These are phyloP conservation scores for Phytophthora crassamura DNA, from an alignment of 352 stramenopile genomes.

Conservation along the genomic window DNA sequence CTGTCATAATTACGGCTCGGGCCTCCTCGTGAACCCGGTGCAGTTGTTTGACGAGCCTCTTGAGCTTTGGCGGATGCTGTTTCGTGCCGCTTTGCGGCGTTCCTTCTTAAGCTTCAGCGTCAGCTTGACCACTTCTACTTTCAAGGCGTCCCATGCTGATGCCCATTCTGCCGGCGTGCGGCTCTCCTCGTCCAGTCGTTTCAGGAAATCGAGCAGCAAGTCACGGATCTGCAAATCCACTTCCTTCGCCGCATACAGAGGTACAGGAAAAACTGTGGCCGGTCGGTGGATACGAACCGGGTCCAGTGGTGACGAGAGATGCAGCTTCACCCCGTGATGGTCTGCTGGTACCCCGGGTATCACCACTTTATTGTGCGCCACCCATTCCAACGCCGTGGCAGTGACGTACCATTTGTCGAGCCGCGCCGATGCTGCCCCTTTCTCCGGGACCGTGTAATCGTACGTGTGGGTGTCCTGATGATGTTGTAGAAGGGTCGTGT, in stretches of 20 bases:
- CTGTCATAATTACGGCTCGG: too few relatives aligned
- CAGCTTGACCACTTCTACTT: not conserved
- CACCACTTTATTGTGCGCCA: constrained; percentile 43
- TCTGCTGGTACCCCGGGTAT: not conserved
- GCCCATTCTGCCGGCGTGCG: not conserved
- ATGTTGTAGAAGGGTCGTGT: not conserved
- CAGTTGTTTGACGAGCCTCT: not conserved
- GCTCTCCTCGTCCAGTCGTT: too few relatives aligned
- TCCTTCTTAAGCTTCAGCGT: not conserved
- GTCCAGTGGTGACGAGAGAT: not conserved
- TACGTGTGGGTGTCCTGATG: not conserved
- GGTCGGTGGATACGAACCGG: not conserved
- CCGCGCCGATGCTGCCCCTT: not conserved
- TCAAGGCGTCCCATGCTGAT: not conserved
- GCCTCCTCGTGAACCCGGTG: not conserved
- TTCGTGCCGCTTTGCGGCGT: not conserved
- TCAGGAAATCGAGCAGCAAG: too few relatives aligned
- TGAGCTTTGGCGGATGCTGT: not conserved
- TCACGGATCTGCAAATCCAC: too few relatives aligned
- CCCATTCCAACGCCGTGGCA: constrained; percentile 48
- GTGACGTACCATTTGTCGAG: constrained; percentile 40
- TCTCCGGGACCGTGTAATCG: not conserved
- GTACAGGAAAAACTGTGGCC: not conserved
- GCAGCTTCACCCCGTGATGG: not conserved
- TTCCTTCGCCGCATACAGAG: not conserved